phyloP scores from a whole-genome alignment of 2,329 filamentous ascomycete genomes.

The Tolypocladium tropicale region DNA sequence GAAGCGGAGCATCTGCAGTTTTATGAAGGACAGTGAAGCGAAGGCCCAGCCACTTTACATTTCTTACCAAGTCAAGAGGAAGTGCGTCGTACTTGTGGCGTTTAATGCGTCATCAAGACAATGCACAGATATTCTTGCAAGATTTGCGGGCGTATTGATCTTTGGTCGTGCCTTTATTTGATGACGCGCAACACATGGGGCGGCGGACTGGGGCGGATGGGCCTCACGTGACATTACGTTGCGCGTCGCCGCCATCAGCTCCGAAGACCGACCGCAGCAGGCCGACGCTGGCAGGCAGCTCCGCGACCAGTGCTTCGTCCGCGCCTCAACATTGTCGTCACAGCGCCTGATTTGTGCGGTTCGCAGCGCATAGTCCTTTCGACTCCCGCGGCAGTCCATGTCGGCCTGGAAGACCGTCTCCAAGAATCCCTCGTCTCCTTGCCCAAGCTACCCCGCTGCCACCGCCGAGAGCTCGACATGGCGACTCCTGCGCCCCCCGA shows the following conservation, averaged over 20 bases:
- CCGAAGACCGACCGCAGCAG: neutral
- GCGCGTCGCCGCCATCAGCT: conserved; percentile 3
- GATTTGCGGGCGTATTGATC: neutral
- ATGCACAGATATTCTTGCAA: too few relatives aligned
- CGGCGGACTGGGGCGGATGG: neutral
- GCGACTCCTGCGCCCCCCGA: conserved; percentile 55
- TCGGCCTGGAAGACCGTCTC: conserved; percentile 12
- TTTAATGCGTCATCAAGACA: too few relatives aligned
- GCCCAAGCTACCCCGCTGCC: conserved; percentile 21
- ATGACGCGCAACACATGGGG: neutral
- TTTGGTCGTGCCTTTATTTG: too few relatives aligned
- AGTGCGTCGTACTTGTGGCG: too few relatives aligned
- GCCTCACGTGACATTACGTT: conserved; percentile 9
- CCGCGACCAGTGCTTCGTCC: neutral
- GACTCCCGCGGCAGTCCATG: conserved; percentile 10
- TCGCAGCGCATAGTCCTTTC: neutral
- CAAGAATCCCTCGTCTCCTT: conserved; percentile 5
- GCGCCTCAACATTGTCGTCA: neutral
- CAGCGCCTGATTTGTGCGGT: neutral
- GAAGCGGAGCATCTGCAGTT: too few relatives aligned
- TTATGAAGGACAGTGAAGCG: too few relatives aligned
- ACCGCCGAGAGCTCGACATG: conserved; percentile 19
- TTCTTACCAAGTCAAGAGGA: too few relatives aligned
- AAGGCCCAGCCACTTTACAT: too few relatives aligned
- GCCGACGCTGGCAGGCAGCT: neutral